Conservation (phyloP, 192 early-diverging fungal genomes). For the Coemansia sp. region DNA sequence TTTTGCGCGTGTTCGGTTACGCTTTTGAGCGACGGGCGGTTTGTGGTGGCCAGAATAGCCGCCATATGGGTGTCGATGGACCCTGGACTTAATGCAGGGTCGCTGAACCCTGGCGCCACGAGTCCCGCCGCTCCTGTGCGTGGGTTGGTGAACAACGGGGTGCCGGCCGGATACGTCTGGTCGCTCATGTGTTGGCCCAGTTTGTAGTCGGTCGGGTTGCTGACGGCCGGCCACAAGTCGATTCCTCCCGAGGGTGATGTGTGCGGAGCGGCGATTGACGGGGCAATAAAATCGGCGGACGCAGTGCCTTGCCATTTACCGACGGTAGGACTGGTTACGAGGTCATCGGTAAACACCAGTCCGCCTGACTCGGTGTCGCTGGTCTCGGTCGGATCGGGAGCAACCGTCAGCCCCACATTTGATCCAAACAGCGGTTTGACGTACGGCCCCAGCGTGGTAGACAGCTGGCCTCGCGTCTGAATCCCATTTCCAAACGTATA, state of each 20-base stretch:
- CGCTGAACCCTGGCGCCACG: neutral
- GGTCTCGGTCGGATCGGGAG: constrained; percentile 9
- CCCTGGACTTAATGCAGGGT: neutral
- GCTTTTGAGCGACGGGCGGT: constrained; percentile 36
- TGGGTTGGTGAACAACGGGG: constrained; percentile 23
- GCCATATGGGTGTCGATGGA: neutral
- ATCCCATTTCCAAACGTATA: constrained; percentile 41
- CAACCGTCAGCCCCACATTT: constrained; percentile 46
- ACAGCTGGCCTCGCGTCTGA: constrained; percentile 34
- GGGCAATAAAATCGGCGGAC: constrained; percentile 27
- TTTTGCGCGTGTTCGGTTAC: constrained; percentile 23
- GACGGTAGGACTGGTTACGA: neutral
- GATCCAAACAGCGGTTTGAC: constrained; percentile 36
- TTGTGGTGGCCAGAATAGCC: constrained; percentile 8
- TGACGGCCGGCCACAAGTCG: constrained; percentile 16
- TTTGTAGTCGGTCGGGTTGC: constrained; percentile 6
- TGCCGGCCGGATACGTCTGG: constrained; percentile 30
- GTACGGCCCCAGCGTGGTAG: constrained; percentile 29
- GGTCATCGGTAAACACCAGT: constrained; percentile 26
- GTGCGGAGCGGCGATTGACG: constrained; percentile 18
- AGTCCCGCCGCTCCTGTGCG: no score
- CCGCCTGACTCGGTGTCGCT: neutral
- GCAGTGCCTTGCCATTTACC: constrained; percentile 20
- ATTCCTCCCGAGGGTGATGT: constrained; percentile 4
- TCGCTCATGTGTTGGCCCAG: constrained; percentile 5